Conservation (phyloP, 2,329 filamentous ascomycete genomes). For the Diaporthe ampelina region DNA sequence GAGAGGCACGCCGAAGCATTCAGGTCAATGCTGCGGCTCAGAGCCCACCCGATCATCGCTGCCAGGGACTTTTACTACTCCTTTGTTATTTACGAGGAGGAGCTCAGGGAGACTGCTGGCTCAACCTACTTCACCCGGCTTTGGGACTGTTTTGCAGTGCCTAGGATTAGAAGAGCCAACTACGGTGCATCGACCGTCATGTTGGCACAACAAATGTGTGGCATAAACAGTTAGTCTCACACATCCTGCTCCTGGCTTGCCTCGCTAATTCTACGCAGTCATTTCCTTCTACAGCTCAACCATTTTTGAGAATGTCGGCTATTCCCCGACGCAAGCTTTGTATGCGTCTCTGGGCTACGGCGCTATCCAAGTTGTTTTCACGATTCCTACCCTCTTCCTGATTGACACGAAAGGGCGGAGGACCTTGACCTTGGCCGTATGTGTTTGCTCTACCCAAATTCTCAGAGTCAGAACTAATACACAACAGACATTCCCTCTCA, state of each 20-base stretch:
- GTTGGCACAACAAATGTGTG: slow-evolving; percentile 74
- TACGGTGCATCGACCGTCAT: slow-evolving; percentile 84
- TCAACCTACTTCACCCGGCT: slow-evolving; percentile 74
- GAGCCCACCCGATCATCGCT: slow-evolving; percentile 69
- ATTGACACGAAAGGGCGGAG: slow-evolving; percentile 50
- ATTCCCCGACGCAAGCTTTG: slow-evolving; percentile 67
- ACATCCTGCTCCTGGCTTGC: no score
- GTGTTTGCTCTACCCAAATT: neutral
- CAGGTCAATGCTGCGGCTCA: slow-evolving; percentile 64
- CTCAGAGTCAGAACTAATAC: slow-evolving; percentile 44
- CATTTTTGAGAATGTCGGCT: slow-evolving; percentile 71
- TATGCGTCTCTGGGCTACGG: slow-evolving; percentile 76
- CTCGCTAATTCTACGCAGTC: slow-evolving; percentile 50
- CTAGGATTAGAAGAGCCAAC: slow-evolving; percentile 78
- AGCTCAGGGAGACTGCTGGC: slow-evolving; percentile 56
- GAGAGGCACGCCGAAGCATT: slow-evolving; percentile 73
- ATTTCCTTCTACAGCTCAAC: slow-evolving; percentile 83
- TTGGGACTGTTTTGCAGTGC: slow-evolving; percentile 76
- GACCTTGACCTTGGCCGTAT: slow-evolving; percentile 46
- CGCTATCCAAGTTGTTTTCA: slow-evolving; percentile 40
- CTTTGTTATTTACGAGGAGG: slow-evolving; percentile 70
- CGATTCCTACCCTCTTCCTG: slow-evolving; percentile 49
- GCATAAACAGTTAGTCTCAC: slow-evolving; percentile 65
- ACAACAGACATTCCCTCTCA: slow-evolving; percentile 68
- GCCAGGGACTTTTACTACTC: slow-evolving; percentile 74